Evolutionary conservation across 179 eudicot species (phyloP), one percentile per base, ranked within the genome.

Genomic region (Carnegiea gigantea): DNA sequence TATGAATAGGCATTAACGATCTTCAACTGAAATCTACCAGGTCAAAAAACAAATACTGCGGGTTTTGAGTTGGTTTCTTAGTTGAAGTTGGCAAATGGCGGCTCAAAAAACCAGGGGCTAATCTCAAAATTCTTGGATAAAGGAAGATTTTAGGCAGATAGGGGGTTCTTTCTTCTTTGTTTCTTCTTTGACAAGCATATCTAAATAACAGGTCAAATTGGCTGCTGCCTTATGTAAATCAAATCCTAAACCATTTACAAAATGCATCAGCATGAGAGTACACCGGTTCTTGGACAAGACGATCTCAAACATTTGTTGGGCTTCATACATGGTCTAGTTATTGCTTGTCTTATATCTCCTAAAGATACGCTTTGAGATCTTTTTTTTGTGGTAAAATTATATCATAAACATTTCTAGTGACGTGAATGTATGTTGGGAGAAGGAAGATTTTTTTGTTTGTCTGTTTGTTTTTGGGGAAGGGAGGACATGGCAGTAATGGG

Each of bases 31-130:
- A 62, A 23, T 62, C 68, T 4, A 6, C 8, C 13, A 5, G n/a
- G 10, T 62, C 68, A 6, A n/a, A 23, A 10, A 7, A 21, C 17
- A 21, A n/a, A 70, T 44, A 78, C 85, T 83, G 76, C 79, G 82
- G 82, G 26, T 73, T 83, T 49, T 73, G 71, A 67, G 67, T 30
- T 73, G 28, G 77, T 18, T 79, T 72, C 3, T 71, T 0, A 62
- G 81, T 60, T 73, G 49, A 62, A 24, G n/a, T 14, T 78, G 54
- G 13, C 38, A 72, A 82, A 38, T 72, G 57, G 77, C 38, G 77
- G 82, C 57, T 51, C 3, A 12, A 7, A 62, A 79, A 74, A 83
- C 85, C 70, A 83, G 78, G 82, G 85, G 26, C 68, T 21, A n/a
- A 54, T 62, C 28, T 62, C 10, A 62, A 62, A 62, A 62, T 54